A percentile compares a stretch with the other conserved stretches of the same genome.
phyloP scores from a whole-genome alignment of 2,329 filamentous ascomycete genomes.

The Colletotrichum sp. region DNA sequence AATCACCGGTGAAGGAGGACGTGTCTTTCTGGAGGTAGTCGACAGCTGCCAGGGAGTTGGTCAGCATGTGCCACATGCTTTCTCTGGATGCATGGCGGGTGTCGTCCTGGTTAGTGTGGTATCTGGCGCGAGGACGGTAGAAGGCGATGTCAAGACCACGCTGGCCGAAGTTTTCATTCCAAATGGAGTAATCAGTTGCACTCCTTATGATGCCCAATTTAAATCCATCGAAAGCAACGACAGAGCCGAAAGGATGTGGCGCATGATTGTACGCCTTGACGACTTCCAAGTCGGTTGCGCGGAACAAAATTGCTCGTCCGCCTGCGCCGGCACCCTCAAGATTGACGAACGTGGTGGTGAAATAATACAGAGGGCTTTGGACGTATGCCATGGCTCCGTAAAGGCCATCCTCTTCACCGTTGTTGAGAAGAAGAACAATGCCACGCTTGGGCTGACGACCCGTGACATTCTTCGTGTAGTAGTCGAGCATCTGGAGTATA shows the following conservation, averaged over 20 bases:
- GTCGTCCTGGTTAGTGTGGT: constrained; percentile 92
- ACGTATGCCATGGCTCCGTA: constrained; percentile 87
- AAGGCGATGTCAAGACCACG: constrained; percentile 93
- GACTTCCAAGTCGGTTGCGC: constrained; percentile 85
- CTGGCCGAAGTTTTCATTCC: constrained; percentile 74
- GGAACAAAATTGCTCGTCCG: constrained; percentile 85
- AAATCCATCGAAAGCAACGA: constrained; percentile 85
- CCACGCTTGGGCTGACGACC: constrained; percentile 78
- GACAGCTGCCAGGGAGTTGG: constrained; percentile 77
- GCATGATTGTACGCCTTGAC: constrained; percentile 77
- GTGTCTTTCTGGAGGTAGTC: constrained; percentile 73
- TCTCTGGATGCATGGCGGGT: constrained; percentile 74
- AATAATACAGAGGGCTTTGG: constrained; percentile 79
- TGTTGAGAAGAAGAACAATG: constrained; percentile 87
- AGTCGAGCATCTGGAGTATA: constrained; percentile 82
- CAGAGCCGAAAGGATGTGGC: constrained; percentile 81
- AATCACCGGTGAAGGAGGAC: constrained; percentile 67
- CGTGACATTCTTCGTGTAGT: constrained; percentile 70
- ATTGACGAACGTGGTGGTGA: constrained; percentile 89
- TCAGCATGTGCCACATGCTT: constrained; percentile 94
- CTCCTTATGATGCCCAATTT: constrained; percentile 79
- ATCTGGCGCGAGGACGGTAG: constrained; percentile 82
- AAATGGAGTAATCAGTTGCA: constrained; percentile 85
- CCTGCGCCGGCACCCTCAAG: constrained; percentile 94
- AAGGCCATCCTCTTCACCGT: constrained; percentile 92